Percentiles rank a stretch among this genome's conserved stretches.
These are phyloP conservation scores for Chaetomium cochliodes DNA, from an alignment of 495 filamentous ascomycete genomes.

Conservation along the genomic window DNA sequence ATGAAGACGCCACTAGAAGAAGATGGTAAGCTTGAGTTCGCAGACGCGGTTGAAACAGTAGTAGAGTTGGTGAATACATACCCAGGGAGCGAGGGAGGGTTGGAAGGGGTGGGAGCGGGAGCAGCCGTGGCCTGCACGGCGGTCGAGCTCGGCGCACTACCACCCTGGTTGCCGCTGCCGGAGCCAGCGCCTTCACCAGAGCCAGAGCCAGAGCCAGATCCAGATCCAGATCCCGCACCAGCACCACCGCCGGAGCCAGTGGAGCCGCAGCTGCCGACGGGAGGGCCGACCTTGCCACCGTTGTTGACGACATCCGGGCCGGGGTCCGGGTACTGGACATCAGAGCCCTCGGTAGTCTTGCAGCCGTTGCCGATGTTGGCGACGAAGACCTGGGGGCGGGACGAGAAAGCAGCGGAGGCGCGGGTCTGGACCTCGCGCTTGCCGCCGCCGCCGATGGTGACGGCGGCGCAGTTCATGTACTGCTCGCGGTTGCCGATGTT, in stretches of 20 bases:
- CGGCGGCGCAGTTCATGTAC: constrained; percentile 66
- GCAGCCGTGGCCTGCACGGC: constrained; percentile 23
- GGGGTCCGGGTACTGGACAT: constrained; percentile 70
- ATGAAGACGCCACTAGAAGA: constrained; percentile 33
- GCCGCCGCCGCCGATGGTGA: constrained; percentile 50
- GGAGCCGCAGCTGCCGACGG: constrained; percentile 29
- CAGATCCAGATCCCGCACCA: constrained; percentile 12
- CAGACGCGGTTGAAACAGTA: neutral
- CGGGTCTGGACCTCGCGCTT: constrained; percentile 36
- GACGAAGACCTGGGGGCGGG: constrained; percentile 57
- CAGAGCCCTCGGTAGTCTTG: constrained; percentile 51
- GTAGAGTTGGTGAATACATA: constrained; percentile 12
- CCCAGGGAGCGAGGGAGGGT: constrained; percentile 19
- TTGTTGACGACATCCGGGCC: constrained; percentile 57
- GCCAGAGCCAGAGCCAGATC: constrained; percentile 19
- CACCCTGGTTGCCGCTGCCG: constrained; percentile 1
- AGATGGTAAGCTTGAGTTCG: constrained; percentile 14
- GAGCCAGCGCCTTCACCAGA: constrained; percentile 15
- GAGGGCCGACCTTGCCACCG: constrained; percentile 31
- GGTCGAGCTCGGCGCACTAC: constrained; percentile 13
- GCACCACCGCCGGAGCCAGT: constrained; percentile 15
- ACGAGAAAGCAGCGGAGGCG: constrained; percentile 43
- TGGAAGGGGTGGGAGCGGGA: constrained; percentile 10
- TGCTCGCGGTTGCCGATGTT: constrained; percentile 64
- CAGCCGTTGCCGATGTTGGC: constrained; percentile 59